These are phyloP conservation scores for Dissoconium aciculare DNA, from an alignment of 2,329 filamentous ascomycete species.

Conservation along the genomic window DNA sequence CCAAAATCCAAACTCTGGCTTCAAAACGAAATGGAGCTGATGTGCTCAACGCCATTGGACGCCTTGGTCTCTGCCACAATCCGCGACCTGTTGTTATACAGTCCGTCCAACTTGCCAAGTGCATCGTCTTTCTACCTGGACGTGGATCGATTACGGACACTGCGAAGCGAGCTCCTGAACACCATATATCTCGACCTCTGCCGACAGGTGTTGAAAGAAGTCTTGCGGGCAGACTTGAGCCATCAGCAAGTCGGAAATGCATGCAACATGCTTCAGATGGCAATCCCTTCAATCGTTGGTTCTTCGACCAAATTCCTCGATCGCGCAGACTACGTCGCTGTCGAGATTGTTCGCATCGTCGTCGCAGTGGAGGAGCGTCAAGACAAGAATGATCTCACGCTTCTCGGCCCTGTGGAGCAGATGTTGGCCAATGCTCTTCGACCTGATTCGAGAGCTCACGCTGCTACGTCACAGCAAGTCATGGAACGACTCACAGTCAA, in stretches of 20 bases:
- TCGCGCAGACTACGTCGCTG: constrained; percentile 30
- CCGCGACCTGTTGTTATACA: constrained; percentile 29
- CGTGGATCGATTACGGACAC: constrained; percentile 36
- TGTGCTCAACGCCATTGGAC: constrained; percentile 13
- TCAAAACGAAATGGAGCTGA: constrained; percentile 15
- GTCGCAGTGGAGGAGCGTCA: constrained; percentile 22
- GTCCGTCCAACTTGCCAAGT: constrained; percentile 32
- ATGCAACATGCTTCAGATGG: constrained; percentile 15
- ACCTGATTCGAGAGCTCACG: constrained; percentile 17
- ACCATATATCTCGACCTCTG: constrained; percentile 41
- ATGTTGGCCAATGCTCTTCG: constrained; percentile 22
- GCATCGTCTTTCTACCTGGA: constrained; percentile 44
- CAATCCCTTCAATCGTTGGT: constrained; percentile 29
- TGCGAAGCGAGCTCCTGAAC: constrained; percentile 40
- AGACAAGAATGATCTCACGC: constrained; percentile 21
- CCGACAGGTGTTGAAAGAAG: constrained; percentile 34
- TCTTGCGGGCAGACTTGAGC: constrained; percentile 19
- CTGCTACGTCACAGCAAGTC: constrained; percentile 16
- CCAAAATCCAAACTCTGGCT: constrained; percentile 28
- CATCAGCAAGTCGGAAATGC: constrained; percentile 7
- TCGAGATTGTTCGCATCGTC: constrained; percentile 32
- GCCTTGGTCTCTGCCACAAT: constrained; percentile 21
- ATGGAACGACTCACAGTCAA: constrained; percentile 23
- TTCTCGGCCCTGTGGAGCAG: constrained; percentile 24
- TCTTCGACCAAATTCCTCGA: constrained; percentile 25